Base-by-base conservation (phyloP, 1,284 basidiomycete genomes). In the Trichosporon coremiiforme region DNA sequence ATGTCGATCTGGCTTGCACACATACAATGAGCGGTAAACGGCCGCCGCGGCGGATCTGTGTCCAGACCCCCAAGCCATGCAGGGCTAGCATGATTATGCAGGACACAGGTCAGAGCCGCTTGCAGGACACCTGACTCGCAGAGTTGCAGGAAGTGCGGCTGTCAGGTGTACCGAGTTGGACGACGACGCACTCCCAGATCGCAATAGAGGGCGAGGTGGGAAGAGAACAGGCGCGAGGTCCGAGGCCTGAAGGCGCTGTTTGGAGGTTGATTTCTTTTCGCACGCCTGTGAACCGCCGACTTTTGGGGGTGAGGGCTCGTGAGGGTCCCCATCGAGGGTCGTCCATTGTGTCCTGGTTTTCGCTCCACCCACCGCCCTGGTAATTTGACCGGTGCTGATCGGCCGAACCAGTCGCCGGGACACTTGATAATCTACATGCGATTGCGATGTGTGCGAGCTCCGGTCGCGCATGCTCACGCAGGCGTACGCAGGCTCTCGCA, bases 321-420 rank as follows among this genome's bases (percentile, higher is more conserved):
- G 29, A 60, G 25, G 55, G 50, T 53, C n/a, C n/a, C n/a, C 55
- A 17, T 22, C 25, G 50, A 55, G 41, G 41, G 41, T 45, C 25
- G 6, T 5, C 20, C 6, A 47, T 17, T 53, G 50, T 8, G 20
- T 20, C 20, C 50, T 22, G 50, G 50, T 3, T 25, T 17, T 53
- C 50, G 50, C 25, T 20, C 50, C 50, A 53, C 50, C 50, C 50
- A 53, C 50, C 10, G 20, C 50, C 25, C 41, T 62, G 29, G 29
- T n/a, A 62, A 62, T 62, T 33, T 62, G 57, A 62, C 57, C 57
- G 57, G 35, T 62, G 29, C 29, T 62, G 57, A 62, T 62, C 57
- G 57, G 57, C 57, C 31, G 57, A 35, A 62, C 29, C 29, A 60
- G 25, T 60, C 25, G 13, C 55, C 55, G 13, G 55, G 12, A n/a